phyloP scores from a whole-genome alignment of 176 grass and related monocot genomes.

The Zea luxurians region DNA sequence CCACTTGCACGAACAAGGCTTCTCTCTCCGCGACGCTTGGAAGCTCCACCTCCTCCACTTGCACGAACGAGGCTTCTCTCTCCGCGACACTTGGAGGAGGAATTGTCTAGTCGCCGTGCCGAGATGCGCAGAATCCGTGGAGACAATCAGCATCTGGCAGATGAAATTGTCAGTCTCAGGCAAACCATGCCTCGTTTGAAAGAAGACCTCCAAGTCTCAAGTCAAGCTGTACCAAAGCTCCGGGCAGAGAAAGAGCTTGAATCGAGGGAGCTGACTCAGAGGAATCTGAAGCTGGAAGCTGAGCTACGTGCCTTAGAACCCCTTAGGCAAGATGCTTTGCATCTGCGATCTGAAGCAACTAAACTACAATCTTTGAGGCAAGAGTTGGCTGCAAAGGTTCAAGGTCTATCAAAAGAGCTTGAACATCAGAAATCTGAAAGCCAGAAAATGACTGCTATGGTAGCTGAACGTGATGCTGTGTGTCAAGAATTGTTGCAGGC shows the following conservation, averaged over 20 bases:
- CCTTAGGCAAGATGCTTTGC: slow-evolving; percentile 50
- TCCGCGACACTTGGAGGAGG: slow-evolving; percentile 45
- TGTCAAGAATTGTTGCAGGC: slow-evolving; percentile 46
- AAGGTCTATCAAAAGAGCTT: slow-evolving; percentile 54
- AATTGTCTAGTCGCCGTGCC: slow-evolving; percentile 46
- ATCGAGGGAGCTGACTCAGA: slow-evolving; percentile 56
- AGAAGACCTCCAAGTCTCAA: slow-evolving; percentile 49
- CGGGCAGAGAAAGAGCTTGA: slow-evolving; percentile 71
- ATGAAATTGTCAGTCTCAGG: slow-evolving; percentile 54
- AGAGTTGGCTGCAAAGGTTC: slow-evolving; percentile 59
- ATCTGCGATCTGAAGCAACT: slow-evolving; percentile 59
- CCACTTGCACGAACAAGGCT: slow-evolving; percentile 38
- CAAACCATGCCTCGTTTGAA: slow-evolving; percentile 41
- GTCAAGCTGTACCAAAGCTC: slow-evolving; percentile 58
- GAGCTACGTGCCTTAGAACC: slow-evolving; percentile 56
- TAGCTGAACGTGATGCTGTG: slow-evolving; percentile 54
- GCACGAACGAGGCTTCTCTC: slow-evolving; percentile 41
- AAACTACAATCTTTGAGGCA: slow-evolving; percentile 43
- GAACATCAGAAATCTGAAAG: slow-evolving; percentile 49
- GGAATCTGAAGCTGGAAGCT: slow-evolving; percentile 66
- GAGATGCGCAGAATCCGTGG: slow-evolving; percentile 57
- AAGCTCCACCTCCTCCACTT: slow-evolving; percentile 43
- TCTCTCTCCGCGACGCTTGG: slow-evolving; percentile 45
- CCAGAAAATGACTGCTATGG: slow-evolving; percentile 49
- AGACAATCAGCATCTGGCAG: slow-evolving; percentile 46